Evolutionary conservation across 306 rosid species (phyloP).

Genomic region (Psophocarpus tetragonolobus): DNA sequence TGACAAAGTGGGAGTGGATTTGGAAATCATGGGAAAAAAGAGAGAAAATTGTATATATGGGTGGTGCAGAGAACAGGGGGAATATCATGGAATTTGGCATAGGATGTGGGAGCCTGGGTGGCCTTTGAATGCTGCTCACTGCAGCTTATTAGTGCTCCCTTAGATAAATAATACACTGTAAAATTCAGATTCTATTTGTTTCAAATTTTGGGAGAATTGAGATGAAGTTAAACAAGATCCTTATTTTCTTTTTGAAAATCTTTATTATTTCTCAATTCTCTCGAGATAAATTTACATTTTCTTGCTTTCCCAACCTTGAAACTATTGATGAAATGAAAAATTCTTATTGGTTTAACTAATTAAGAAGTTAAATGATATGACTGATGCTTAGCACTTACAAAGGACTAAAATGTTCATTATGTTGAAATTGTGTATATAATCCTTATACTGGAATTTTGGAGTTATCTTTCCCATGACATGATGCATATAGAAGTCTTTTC

Average conservation of each 20-base stretch:
- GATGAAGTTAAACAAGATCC: not conserved
- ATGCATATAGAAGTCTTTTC: not conserved
- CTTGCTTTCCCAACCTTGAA: conserved; percentile 9
- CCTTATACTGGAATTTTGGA: conserved; percentile 1
- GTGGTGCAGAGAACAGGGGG: not conserved
- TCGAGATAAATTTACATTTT: not conserved
- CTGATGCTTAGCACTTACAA: not conserved
- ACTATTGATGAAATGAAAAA: conserved; percentile 12
- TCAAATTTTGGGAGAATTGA: not conserved
- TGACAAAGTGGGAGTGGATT: not conserved
- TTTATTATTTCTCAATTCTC: conserved; percentile 9
- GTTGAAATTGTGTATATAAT: conserved; percentile 2
- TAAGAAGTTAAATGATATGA: conserved; percentile 13
- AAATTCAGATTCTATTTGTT: not conserved
- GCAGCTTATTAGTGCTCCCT: not conserved
- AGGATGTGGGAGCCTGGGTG: not conserved
- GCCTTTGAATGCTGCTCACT: not conserved
- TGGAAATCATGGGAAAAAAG: not conserved
- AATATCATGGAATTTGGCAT: not conserved
- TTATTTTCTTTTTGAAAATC: not conserved
- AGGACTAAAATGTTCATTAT: not conserved
- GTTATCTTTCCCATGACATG: conserved; percentile 16
- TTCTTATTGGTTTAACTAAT: conserved; percentile 5
- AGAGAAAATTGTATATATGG: not conserved
- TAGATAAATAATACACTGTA: not conserved